phyloP scores from a whole-genome alignment of 768 basidiomycete species.

The Suillus subaureus region DNA sequence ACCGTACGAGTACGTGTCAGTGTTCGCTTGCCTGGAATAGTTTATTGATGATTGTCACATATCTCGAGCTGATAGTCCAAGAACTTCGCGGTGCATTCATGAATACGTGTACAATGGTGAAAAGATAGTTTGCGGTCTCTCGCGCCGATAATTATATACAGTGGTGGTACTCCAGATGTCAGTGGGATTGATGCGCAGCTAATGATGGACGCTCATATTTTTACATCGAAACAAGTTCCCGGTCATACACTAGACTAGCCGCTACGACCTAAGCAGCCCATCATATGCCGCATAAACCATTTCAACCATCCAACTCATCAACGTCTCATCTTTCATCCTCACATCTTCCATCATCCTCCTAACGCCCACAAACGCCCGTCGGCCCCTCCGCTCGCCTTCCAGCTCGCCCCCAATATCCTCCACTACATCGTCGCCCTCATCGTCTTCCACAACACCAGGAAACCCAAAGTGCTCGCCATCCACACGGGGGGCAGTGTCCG shows the following conservation, averaged over 20 bases:
- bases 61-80: slow-evolving; percentile 45
- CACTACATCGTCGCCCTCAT: slow-evolving; percentile 54
- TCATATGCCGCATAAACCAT: slow-evolving; percentile 55
- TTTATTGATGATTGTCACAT: slow-evolving; percentile 47
- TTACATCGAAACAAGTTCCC: neutral
- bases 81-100: slow-evolving; percentile 22
- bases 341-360: slow-evolving; percentile 65
- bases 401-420: slow-evolving; percentile 44
- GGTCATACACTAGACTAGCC: neutral
- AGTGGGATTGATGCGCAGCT: neutral
- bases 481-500: slow-evolving; percentile 63
- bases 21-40: slow-evolving; percentile 43
- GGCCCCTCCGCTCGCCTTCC: slow-evolving; percentile 73
- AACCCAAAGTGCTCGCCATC: slow-evolving; percentile 91
- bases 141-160: neutral
- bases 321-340: slow-evolving; percentile 61
- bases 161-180: neutral
- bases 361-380: slow-evolving; percentile 67
- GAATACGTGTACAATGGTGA: neutral
- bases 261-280: slow-evolving; percentile 30
- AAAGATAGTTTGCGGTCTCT: neutral
- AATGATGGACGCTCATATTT: neutral
- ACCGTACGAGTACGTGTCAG: neutral
- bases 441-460: slow-evolving; percentile 78
- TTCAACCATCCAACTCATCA: slow-evolving; percentile 61